Base-by-base conservation (phyloP, 176 grass and related monocot genomes). In the Microstegium vimineum region DNA sequence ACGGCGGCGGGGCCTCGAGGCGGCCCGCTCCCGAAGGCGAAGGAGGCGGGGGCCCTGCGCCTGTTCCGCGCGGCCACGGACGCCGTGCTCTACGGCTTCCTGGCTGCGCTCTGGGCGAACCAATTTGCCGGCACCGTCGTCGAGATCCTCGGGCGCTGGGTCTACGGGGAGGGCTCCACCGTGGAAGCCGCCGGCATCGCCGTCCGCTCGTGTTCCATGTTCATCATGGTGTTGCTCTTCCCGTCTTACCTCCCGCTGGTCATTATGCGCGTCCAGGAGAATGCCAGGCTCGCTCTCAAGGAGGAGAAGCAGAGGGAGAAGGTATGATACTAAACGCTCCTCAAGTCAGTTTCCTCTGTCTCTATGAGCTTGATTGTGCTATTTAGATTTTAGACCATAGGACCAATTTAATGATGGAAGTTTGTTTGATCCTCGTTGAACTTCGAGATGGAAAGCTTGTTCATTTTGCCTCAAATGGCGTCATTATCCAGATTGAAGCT, bases 141-240 rank as follows among this genome's bases (percentile, higher is more conserved):
- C 52, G 51, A 38, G 52, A 26, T 76, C 52, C 33, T 76, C 51
- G 73, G 73, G 31, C 73, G 73, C 32, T 76, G 51, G 73, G 73
- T 38, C 73, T 60, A 5, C 32, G 51, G 52, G 33, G 0, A 10
- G 42, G 73, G 52, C 1, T 76, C 73, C 33, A 2, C 73, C 30
- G 42, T 18, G 25, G 69, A 73, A 43, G 69, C 69, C 42, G 41
- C 69, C 14, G 42, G 69, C 69, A 2, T 30, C 69, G 42, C 42
- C 69, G 15, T 73, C 49, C 5, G 47, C 47, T 1, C 17, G 17
- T 32, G 46, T 0, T 35, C 3, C 18, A 3, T 0, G 18, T 20
- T 75, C 31, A 1, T 56, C 41, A 56, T 35, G 17, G 4, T 54
- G 18, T 1, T n/a, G 30, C 72, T 75, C 5, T 3, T 3, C 72